Base-by-base conservation (phyloP, 257 asterid species). In the Vinca minor region DNA sequence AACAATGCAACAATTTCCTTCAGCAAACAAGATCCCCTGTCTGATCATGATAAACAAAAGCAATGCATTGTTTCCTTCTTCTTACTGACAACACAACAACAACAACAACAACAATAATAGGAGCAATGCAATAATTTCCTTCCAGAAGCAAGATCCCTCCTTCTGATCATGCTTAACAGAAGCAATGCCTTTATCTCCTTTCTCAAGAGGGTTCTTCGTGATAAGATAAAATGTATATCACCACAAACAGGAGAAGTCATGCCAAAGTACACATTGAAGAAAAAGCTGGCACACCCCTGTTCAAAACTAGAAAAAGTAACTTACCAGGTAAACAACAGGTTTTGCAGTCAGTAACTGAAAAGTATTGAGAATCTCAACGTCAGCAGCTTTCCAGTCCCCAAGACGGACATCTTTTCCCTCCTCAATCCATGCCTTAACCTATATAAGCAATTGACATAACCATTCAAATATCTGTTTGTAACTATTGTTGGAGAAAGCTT, bases 351-450 rank as follows among this genome's bases (percentile, higher is more conserved):
- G 92, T 92, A 93, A 79, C 71, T 93, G 99, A 67, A 93, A 84
- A 59, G 94, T 93, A 81, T 93, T 93, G 79, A 93, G 68, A 56
- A 93, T 81, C 81, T 93, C 99, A 71, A 84, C 63, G 41, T 93
- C 99, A 70, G 96, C 96, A 80, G 95, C 91, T 81, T 93, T 93
- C 99, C 99, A 93, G 5, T 93, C 96, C 79, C 84, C 87, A 56
- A 89, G 75, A 50, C 99, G 96, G 70, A 75, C 76, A 78, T 93
- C 97, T 73, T 89, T 89, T 59, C 92, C 95, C 76, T 85, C 99
- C 62, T 70, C 82, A 52, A 93, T 81, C 67, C 70, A 74, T 7
- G 87, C 68, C 74, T 81, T 87, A 55, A 93, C 88, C 99, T 34
- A 34, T 34, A 34, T 2, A 34, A 34, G 38, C 38, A 34, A 34